A percentile compares a stretch with the other conserved stretches of the same genome.
phyloP scores from a whole-genome alignment of 2,329 filamentous ascomycete genomes.

The Phoma sp. region DNA sequence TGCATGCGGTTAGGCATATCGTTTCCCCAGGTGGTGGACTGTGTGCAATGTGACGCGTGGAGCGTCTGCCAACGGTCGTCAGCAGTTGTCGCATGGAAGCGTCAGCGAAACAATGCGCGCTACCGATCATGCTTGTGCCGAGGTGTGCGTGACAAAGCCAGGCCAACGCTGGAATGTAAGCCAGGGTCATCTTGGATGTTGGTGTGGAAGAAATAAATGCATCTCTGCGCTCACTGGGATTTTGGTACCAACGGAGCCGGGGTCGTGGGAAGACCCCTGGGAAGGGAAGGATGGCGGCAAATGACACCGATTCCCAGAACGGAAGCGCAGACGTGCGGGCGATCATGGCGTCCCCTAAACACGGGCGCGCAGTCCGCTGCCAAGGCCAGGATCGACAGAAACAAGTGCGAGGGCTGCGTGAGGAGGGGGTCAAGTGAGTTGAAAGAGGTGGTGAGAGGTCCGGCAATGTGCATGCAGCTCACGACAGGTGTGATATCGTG shows the following conservation, averaged over 20 bases:
- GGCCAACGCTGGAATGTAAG: not conserved
- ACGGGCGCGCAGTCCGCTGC: conserved; percentile 2
- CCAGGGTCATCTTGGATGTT: not conserved
- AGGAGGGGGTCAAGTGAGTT: not conserved
- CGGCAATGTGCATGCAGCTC: not conserved
- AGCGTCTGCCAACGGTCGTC: conserved; percentile 4
- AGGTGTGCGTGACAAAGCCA: not conserved
- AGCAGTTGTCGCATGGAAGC: conserved; percentile 8
- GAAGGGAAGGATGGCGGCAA: conserved; percentile 7
- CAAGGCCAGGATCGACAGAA: conserved; percentile 3
- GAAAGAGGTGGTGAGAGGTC: not conserved
- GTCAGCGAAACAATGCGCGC: conserved; percentile 10
- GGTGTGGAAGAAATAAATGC: not conserved
- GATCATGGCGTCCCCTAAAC: conserved; percentile 15
- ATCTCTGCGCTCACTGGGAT: not conserved
- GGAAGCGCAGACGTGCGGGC: conserved; percentile 12
- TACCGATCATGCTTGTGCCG: not conserved
- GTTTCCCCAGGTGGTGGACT: not conserved
- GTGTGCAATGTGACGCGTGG: conserved; percentile 1
- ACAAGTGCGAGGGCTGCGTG: not conserved
- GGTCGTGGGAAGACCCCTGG: not conserved
- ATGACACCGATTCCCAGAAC: conserved; percentile 8
- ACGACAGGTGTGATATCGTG: not conserved
- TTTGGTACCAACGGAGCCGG: conserved; percentile 1
- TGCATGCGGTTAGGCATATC: not conserved